Evolutionary conservation across 2,329 filamentous ascomycete genomes (phyloP).

Genomic region (Bipolaris cookei): DNA sequence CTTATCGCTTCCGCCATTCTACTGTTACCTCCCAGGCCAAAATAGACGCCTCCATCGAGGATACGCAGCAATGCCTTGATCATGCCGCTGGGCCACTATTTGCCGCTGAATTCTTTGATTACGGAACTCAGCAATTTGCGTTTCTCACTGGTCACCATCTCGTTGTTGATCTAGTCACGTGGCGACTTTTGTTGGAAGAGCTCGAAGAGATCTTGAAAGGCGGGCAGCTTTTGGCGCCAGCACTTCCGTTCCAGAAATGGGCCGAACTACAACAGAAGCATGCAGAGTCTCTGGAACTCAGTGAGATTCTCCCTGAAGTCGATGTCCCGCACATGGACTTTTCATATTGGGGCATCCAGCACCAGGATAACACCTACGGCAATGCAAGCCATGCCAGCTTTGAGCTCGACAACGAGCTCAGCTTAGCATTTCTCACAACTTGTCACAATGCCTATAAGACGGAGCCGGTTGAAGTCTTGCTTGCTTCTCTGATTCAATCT

Average conservation of each 20-base stretch:
- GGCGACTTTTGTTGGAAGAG: conserved; percentile 55
- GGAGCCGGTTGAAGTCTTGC: conserved; percentile 61
- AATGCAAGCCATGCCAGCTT: conserved; percentile 46
- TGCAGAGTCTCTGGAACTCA: conserved; percentile 27
- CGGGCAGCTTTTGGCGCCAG: conserved; percentile 40
- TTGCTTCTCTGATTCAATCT: conserved; percentile 63
- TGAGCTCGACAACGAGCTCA: conserved; percentile 34
- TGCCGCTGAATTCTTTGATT: conserved; percentile 47
- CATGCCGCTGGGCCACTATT: conserved; percentile 37
- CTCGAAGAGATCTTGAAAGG: conserved; percentile 50
- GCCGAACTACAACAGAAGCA: conserved; percentile 46
- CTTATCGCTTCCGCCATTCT: conserved; percentile 38
- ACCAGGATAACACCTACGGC: conserved; percentile 47
- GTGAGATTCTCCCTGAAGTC: conserved; percentile 36
- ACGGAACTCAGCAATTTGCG: conserved; percentile 37
- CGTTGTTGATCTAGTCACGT: conserved; percentile 56
- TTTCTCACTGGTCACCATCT: conserved; percentile 49
- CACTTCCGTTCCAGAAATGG: conserved; percentile 50
- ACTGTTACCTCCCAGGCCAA: conserved; percentile 29
- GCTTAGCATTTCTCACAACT: conserved; percentile 34
- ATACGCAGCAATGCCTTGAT: conserved; percentile 39
- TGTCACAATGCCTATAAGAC: conserved; percentile 58
- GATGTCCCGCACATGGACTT: conserved; percentile 43
- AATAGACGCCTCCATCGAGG: conserved; percentile 41
- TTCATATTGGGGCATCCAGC: conserved; percentile 50